Evolutionary conservation across 2,329 filamentous ascomycete genomes (phyloP).

Genomic region (Nemania diffusa): DNA sequence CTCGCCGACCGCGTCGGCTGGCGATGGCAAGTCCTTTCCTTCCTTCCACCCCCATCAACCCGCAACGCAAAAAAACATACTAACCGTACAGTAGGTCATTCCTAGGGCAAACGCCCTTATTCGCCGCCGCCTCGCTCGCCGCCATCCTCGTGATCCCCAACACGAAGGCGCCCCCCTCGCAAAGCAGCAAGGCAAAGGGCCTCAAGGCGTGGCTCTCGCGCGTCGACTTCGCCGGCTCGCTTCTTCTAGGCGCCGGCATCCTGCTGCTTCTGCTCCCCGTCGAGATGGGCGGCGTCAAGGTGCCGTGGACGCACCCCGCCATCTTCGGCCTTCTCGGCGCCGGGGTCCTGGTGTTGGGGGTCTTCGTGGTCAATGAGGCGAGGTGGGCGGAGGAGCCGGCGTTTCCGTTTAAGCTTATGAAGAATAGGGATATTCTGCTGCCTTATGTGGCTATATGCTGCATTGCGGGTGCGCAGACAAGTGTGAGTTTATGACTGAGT

Average conservation of each 20-base stretch:
- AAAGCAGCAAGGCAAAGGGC: conserved; percentile 27
- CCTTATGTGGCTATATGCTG: conserved; percentile 63
- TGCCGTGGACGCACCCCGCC: conserved; percentile 53
- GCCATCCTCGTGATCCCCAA: conserved; percentile 52
- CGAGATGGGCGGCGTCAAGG: conserved; percentile 53
- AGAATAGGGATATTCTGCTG: conserved; percentile 61
- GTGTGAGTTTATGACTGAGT: conserved; percentile 51
- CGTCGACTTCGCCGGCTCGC: conserved; percentile 68
- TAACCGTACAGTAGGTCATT: conserved; percentile 59
- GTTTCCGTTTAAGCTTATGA: conserved; percentile 66
- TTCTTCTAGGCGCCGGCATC: conserved; percentile 53
- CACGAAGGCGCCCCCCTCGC: conserved; percentile 29
- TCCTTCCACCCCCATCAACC: no score
- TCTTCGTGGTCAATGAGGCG: conserved; percentile 53
- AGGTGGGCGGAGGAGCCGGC: conserved; percentile 65
- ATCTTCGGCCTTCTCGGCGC: conserved; percentile 48
- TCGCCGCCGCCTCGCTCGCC: conserved; percentile 59
- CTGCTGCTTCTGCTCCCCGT: conserved; percentile 54
- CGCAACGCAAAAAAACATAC: neutral
- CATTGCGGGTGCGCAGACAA: conserved; percentile 68
- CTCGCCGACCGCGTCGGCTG: conserved; percentile 72
- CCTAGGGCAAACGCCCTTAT: conserved; percentile 65
- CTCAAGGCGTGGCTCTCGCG: conserved; percentile 56
- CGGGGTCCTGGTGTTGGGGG: conserved; percentile 44
- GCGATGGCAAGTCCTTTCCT: conserved; percentile 63